Evolutionary conservation across 306 rosid genomes (phyloP).

Genomic region (Citrullus mucosospermus): DNA sequence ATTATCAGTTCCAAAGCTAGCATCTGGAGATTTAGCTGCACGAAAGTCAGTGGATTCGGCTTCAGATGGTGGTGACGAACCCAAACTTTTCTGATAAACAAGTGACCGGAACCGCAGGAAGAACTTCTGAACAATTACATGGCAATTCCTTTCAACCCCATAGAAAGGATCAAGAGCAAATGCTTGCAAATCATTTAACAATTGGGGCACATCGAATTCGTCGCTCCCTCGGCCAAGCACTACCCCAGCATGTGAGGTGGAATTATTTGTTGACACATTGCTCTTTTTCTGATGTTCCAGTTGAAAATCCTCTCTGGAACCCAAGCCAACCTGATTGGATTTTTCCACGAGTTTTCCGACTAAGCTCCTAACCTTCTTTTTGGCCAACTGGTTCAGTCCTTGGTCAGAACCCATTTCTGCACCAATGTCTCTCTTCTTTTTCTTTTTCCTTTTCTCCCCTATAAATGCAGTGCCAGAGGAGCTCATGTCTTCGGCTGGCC

Average conservation of each 20-base stretch:
- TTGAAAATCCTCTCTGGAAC: conserved; percentile 29
- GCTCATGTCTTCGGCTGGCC: conserved; percentile 35
- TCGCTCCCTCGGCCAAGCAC: conserved; percentile 13
- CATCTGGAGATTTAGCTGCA: conserved; percentile 22
- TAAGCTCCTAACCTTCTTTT: conserved; percentile 20
- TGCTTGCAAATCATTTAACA: conserved; percentile 56
- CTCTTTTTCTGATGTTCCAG: conserved; percentile 25
- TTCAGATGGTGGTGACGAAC: conserved; percentile 44
- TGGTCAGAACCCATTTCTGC: conserved; percentile 25
- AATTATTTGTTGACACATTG: conserved; percentile 15
- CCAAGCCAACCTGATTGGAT: conserved; percentile 22
- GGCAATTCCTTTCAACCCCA: conserved; percentile 40
- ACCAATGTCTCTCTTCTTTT: conserved; percentile 30
- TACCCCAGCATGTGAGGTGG: background rate
- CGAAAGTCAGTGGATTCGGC: conserved; percentile 35
- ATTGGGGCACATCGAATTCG: conserved; percentile 40
- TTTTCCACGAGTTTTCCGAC: conserved; percentile 29
- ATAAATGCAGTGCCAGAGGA: conserved; percentile 23
- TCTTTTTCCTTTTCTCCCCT: conserved; percentile 61
- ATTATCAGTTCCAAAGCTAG: conserved; percentile 25
- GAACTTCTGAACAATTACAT: conserved; percentile 38
- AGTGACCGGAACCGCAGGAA: conserved; percentile 73
- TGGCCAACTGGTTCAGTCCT: conserved; percentile 23
- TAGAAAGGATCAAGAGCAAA: conserved; percentile 91
- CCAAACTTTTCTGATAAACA: conserved; percentile 73